Percentiles rank a stretch among this genome's conserved stretches.
phyloP scores from a whole-genome alignment of 176 grass and related monocot genomes.

The Rhipidocladum racemiflorum region DNA sequence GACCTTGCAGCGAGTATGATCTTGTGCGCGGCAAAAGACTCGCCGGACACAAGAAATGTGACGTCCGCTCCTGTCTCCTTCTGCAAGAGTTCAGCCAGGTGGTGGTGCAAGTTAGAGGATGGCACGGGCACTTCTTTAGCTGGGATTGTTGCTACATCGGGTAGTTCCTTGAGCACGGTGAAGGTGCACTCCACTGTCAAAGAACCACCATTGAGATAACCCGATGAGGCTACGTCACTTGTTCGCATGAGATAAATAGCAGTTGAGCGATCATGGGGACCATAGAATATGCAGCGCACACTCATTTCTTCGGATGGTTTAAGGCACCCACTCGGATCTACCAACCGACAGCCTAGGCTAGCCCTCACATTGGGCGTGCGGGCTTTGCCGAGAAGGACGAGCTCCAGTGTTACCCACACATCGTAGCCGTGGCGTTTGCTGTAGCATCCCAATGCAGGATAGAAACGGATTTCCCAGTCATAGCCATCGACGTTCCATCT shows the following conservation, averaged over 20 bases:
- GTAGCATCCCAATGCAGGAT: no score
- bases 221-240: no score
- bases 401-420: neutral
- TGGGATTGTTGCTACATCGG: no score
- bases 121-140: neutral
- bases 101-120: neutral
- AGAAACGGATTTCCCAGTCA: neutral
- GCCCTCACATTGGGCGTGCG: neutral
- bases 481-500: neutral
- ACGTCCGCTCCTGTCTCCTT: constrained; percentile 18
- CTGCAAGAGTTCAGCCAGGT: neutral
- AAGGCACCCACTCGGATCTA: neutral
- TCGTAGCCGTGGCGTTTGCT: no score
- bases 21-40: constrained; percentile 13
- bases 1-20: constrained; percentile 13
- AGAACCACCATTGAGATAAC: neutral
- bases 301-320: neutral
- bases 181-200: neutral
- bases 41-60: constrained; percentile 6
- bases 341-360: neutral
- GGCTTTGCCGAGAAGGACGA: neutral
- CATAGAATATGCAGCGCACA: neutral
- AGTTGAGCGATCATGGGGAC: no score
- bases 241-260: no score
- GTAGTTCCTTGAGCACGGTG: neutral